Evolutionary conservation across 2,329 filamentous ascomycete species (phyloP), one percentile per base, ranked within the genome.

Genomic region (Arthrobotrys megalospora): DNA sequence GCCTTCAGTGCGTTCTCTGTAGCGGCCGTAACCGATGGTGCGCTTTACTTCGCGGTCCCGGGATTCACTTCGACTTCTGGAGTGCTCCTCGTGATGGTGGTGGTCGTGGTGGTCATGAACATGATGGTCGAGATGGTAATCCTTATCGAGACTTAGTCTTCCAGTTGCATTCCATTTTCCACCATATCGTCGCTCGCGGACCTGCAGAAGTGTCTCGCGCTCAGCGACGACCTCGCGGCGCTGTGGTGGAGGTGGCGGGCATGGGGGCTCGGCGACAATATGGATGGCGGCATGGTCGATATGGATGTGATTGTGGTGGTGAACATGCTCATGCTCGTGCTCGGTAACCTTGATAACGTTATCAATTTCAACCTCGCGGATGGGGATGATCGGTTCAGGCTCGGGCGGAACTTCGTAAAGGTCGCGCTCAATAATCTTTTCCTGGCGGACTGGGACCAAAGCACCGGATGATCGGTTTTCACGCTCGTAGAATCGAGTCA

Each of bases 341-440:
- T 79, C 70, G 12, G 68, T 79, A 50, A 79, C 76, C 63, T 75
- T 79, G 64, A 73, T 79, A 38, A 53, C 63, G 38, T 45, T 41
- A 63, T 79, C 76, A 52, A 79, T 65, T 14, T 79, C 76, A 52
- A 79, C 63, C 63, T 79, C 76, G 32, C 76, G 76, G 69, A 75
- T 73, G 41, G 76, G 76, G 32, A 75, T 58, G 58, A 75, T 79
- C 55, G 76, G 76, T 62, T 75, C 69, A 12, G 69, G 69, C 45
- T 75, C 69, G 50, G 69, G 69, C 50, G 76, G 68, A n/a, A 73
- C 48, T 68, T 79, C 76, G 38, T 79, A 79, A 19, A 79, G 69
- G 64, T 79, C 76, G 8, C 76, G 69, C 69, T 79, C 76, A 55
- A 79, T 78, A 36, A 78, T 78, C 36, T 78, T 78, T 28, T 78